Base-by-base conservation (phyloP, 208 protist species). In the Acanthamoeba healyi region DNA sequence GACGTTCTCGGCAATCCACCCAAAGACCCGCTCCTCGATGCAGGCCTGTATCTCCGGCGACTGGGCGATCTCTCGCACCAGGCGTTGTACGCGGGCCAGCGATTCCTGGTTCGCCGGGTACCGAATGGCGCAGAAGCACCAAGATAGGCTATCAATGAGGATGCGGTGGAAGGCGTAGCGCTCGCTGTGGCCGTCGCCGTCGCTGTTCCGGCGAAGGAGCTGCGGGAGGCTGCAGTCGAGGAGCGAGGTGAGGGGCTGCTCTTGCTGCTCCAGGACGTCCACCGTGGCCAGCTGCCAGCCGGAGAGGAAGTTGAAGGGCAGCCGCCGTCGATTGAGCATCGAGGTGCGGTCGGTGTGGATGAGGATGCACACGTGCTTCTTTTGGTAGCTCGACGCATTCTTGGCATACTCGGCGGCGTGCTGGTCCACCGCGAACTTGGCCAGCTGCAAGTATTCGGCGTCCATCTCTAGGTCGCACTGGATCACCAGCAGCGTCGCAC, bases 291-390 rank as follows among this genome's bases (percentile, higher is more conserved):
- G 65, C 65, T 74, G n/a, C 65, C 65, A 74, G 32, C 65, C 65
- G 34, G 65, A 74, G 65, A 74, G 65, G 65, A 74, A 74, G 65
- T 74, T 74, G 34, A 74, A 74, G n/a, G 65, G 65, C 65, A 74
- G 65, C 65, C 32, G 34, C 15, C 32, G n/a, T 38, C 34, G n/a
- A 38, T 14, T 38, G 32, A 74, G 65, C 46, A 15, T 15, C 34
- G 65, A 74, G n/a, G 65, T 40, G 34, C 65, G 65, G 65, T 74
- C 65, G 32, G 34, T 74, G 34, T 74, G 65, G 34, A 74, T 74
- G 65, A 74, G n/a, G 34, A 74, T 32, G 34, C 65, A 74, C 34
- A 74, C 34, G 65, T 74, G n/a, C 65, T 74, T 74, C 65, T 74
- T 38, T 3, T 51, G 46, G 46, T 51, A 9, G 34, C 10, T 74